Base-by-base conservation (phyloP, 2,329 filamentous ascomycete species). In the Chaetomiaceae sp. region DNA sequence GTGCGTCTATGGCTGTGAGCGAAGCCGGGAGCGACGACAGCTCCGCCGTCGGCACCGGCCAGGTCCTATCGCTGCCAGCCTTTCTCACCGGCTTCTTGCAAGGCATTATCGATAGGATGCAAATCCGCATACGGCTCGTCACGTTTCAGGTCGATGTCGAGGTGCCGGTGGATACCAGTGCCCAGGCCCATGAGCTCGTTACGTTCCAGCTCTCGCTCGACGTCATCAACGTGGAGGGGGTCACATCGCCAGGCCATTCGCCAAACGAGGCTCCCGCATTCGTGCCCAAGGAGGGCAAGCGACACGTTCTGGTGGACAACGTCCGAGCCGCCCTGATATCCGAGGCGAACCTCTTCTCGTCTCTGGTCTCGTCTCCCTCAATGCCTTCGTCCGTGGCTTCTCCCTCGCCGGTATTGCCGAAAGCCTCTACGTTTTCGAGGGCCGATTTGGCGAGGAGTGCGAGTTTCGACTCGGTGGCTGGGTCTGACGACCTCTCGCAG, bases 71-170 rank as follows among this genome's bases (percentile, higher is more conserved):
- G 1, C 68, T 91, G 4, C 86, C 86, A 6, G 71, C 69, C 0
- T 88, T 89, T 53, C 68, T 93, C 38, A 78, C 83, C 34, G 78
- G 77, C 53, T 87, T 88, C 54, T 65, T 91, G 6, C 82, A 88
- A 54, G 84, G 85, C 24, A 79, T 90, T 39, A 68, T 84, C 20
- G 85, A 93, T 63, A 76, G 86, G 37, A 72, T 83, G 45, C 78
- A 86, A 59, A 67, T 91, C 20, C 72, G 70, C 40, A 79, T 91
- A 48, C 76, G 74, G 41, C 74, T 79, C 20, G 75, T 91, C 46
- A 75, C 73, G 10, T 74, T 89, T 52, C 78, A 82, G 56, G 66
- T 89, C 15, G 81, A 87, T 54, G 67, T 82, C 33, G 71, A 79
- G 39, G 65, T 80, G 8, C 73, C 75, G 2, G 61, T 72, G 26